A percentile compares a stretch with the other conserved stretches of the same genome.
These are phyloP conservation scores for Zygnema cylindricum DNA, from an alignment of 139 green algal species.

Conservation along the genomic window DNA sequence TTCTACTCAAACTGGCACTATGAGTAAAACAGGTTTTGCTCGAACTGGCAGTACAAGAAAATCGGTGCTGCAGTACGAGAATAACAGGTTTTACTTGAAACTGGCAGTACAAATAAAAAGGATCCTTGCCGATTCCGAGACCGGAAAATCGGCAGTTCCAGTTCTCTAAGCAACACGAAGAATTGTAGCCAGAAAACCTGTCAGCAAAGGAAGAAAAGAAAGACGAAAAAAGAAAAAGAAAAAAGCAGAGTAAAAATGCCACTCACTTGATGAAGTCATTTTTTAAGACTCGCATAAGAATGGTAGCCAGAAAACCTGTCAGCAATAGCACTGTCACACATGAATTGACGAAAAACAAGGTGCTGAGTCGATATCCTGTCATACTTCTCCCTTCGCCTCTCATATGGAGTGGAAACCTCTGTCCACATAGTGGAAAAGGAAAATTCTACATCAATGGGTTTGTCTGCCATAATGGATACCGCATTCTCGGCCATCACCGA, in stretches of 20 bases:
- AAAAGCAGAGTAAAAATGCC: not conserved
- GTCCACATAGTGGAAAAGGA: conserved; percentile 70
- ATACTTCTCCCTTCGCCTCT: conserved; percentile 72
- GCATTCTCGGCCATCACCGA: conserved; percentile 81
- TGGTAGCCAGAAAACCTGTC: conserved; percentile 70
- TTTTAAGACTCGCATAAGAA: conserved; percentile 72
- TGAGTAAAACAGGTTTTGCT: too few relatives aligned
- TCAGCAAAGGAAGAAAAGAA: too few relatives aligned
- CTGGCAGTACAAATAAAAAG: too few relatives aligned
- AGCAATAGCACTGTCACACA: conserved; percentile 73
- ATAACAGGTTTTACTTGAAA: too few relatives aligned
- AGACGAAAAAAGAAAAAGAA: too few relatives aligned
- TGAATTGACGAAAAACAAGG: conserved; percentile 72
- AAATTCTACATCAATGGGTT: conserved; percentile 62
- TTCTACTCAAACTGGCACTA: too few relatives aligned
- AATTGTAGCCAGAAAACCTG: conserved; percentile 69
- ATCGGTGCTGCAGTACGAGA: too few relatives aligned
- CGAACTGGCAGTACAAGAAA: too few relatives aligned
- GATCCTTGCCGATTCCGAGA: too few relatives aligned
- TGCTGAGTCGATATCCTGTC: conserved; percentile 70
- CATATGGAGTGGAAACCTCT: conserved; percentile 65
- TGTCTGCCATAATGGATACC: conserved; percentile 69
- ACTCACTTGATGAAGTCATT: conserved; percentile 74
- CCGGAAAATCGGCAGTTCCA: too few relatives aligned
- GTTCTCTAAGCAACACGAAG: conserved; percentile 68